phyloP scores from a whole-genome alignment of 2,329 filamentous ascomycete genomes.

The Beauveria pseudobassiana region DNA sequence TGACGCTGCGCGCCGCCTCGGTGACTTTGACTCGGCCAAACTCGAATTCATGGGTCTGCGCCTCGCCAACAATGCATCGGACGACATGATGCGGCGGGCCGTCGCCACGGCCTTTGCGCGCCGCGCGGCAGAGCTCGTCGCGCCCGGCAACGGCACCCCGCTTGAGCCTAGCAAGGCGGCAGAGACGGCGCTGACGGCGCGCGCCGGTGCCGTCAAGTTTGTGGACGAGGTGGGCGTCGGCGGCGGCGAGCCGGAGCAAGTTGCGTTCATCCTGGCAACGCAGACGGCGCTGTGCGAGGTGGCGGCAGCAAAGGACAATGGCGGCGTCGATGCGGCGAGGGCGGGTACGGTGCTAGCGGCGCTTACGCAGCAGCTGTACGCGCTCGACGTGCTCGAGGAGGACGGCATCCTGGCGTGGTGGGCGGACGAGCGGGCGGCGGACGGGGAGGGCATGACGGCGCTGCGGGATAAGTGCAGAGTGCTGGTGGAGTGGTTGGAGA shows the following conservation, averaged over 20 bases:
- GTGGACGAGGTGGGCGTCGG: conserved; percentile 53
- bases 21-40: conserved; percentile 74
- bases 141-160: conserved; percentile 30
- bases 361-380: conserved; percentile 76
- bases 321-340: conserved; percentile 44
- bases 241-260: conserved; percentile 67
- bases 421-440: conserved; percentile 61
- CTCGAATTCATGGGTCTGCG: conserved; percentile 92
- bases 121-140: conserved; percentile 63
- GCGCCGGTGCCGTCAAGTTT: conserved; percentile 47
- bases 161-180: conserved; percentile 59
- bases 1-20: conserved; percentile 65
- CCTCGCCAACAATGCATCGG: conserved; percentile 83
- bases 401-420: conserved; percentile 88
- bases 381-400: conserved; percentile 77
- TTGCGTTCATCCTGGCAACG: conserved; percentile 74
- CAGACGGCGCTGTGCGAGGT: conserved; percentile 69
- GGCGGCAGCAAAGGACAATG: conserved; percentile 19
- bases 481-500: conserved; percentile 77
- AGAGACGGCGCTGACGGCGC: conserved; percentile 49
- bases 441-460: conserved; percentile 58
- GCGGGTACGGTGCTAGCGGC: conserved; percentile 63
- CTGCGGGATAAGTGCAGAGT: conserved; percentile 68
- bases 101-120: conserved; percentile 81
- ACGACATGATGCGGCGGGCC: conserved; percentile 78